phyloP scores from a whole-genome alignment of 2,329 filamentous ascomycete genomes.

The Cordyceps cicadae region DNA sequence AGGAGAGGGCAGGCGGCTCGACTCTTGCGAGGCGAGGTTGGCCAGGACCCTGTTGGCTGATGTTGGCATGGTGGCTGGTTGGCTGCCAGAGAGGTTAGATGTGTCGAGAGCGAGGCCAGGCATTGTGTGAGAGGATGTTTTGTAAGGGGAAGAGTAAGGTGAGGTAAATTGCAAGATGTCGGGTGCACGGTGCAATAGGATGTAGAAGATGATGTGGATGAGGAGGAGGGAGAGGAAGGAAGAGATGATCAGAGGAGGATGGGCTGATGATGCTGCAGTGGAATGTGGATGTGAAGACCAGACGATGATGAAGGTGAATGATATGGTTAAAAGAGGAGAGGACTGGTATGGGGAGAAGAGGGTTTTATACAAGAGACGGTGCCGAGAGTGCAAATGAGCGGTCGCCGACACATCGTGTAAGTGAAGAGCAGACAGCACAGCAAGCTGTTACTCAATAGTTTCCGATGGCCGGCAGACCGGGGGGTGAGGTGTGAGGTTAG shows the following conservation, averaged over 20 bases:
- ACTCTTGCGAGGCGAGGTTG: conserved; percentile 32
- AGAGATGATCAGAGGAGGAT: too few species aligned
- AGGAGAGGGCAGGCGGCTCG: conserved; percentile 66
- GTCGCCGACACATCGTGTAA: conserved; percentile 23
- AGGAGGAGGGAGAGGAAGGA: too few species aligned
- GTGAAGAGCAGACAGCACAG: conserved; percentile 1
- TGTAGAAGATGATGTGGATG: background rate
- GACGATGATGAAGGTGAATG: background rate
- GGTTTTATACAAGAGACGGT: conserved; percentile 7
- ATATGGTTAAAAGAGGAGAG: background rate
- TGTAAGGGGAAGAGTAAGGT: background rate
- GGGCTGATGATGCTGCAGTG: background rate
- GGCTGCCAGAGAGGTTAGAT: conserved; percentile 8
- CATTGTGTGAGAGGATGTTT: conserved; percentile 2
- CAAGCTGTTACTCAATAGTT: conserved; percentile 14
- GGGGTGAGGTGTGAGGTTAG: background rate
- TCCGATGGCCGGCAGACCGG: conserved; percentile 6
- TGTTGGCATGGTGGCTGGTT: conserved; percentile 23
- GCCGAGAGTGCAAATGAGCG: conserved; percentile 13
- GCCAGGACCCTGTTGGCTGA: conserved; percentile 34
- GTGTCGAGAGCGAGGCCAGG: conserved; percentile 11
- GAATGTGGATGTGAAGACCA: background rate
- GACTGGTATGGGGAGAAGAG: background rate
- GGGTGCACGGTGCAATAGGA: too few species aligned
- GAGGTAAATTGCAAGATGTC: background rate